These are phyloP conservation scores for Elsinoe perseae DNA, from an alignment of 2,329 filamentous ascomycete species.

Conservation along the genomic window DNA sequence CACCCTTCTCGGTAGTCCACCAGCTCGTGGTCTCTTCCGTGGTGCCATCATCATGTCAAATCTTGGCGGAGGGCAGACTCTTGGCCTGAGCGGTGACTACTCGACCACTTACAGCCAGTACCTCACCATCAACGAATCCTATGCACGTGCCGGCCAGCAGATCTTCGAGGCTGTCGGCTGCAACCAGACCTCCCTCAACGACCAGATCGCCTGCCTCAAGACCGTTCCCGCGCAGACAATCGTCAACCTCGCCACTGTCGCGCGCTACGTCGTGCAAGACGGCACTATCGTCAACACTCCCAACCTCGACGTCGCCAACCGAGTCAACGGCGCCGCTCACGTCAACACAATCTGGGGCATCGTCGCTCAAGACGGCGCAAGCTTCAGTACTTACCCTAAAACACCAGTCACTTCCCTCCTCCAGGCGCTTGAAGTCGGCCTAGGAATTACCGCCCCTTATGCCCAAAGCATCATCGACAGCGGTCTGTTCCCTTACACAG, in stretches of 20 bases:
- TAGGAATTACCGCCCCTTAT: slow-evolving; percentile 38
- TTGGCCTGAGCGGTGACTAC: slow-evolving; percentile 50
- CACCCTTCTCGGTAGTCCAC: slow-evolving; percentile 46
- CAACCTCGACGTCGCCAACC: slow-evolving; percentile 39
- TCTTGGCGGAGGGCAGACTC: slow-evolving; percentile 48
- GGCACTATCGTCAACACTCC: slow-evolving; percentile 48
- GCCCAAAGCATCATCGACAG: slow-evolving; percentile 37
- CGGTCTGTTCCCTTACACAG: slow-evolving; percentile 43
- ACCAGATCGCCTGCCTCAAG: slow-evolving; percentile 48
- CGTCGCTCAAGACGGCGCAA: slow-evolving; percentile 48
- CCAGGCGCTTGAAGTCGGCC: slow-evolving; percentile 38
- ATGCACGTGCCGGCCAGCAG: slow-evolving; percentile 41
- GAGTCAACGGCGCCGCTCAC: slow-evolving; percentile 40
- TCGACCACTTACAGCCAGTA: slow-evolving; percentile 53
- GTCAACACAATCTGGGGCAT: slow-evolving; percentile 51
- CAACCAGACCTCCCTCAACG: slow-evolving; percentile 37
- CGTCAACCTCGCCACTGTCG: slow-evolving; percentile 34
- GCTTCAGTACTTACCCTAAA: slow-evolving; percentile 45
- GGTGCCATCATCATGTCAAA: slow-evolving; percentile 46
- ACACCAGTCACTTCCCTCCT: slow-evolving; percentile 36
- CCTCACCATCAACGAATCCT: slow-evolving; percentile 48
- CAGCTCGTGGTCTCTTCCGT: slow-evolving; percentile 41
- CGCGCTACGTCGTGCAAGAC: slow-evolving; percentile 52
- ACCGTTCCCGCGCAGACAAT: slow-evolving; percentile 39
- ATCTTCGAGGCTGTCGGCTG: slow-evolving; percentile 49